Evolutionary conservation across 306 rosid genomes (phyloP), one percentile per base, ranked within the genome.

Genomic region (Cercis canadensis): DNA sequence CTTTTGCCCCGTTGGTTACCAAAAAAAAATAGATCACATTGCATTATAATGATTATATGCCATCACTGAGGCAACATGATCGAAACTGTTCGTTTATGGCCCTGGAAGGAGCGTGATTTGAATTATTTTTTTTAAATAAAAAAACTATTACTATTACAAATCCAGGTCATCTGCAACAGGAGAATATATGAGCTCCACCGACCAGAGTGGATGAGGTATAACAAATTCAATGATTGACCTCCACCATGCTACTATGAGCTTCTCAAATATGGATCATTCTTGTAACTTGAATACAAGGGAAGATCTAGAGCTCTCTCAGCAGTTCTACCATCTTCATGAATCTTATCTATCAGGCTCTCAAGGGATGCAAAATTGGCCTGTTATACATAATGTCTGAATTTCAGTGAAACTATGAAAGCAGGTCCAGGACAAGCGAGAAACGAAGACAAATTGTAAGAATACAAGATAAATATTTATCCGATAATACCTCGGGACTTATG

Each of bases 301-400:
- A 94, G 96, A 77, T 94, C 96, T 76, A 94, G 92, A 73, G 92
- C 95, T 59, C 62, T 76, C 86, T 89, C 97, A 15, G 90, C 91
- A 82, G 84, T 72, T 64, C 55, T 74, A 15, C 96, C 17, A 65
- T 94, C 96, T 70, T 89, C 95, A 8, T 89, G 97, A 73, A 91
- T 94, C 85, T 86, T 89, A 32, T 84, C 89, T 50, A 91, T 43
- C 82, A 94, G 80, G 77, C 81, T 87, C 79, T 89, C 96, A 33
- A 89, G 92, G 58, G 82, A 73, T 31, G 96, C 79, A 77, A 94
- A 94, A 81, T 94, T 90, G 47, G 85, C 92, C 98, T 94, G 81
- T 71, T 41, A 65, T 41, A 66, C 70, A 79, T 17, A 66, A 55
- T 3, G 60, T 49, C 51, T 50, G 43, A 65, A 70, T 15, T 76